Percentiles rank a stretch among this genome's conserved stretches.
Evolutionary conservation across 495 filamentous ascomycete genomes (phyloP).

Genomic region (Lindgomyces ingoldianus): DNA sequence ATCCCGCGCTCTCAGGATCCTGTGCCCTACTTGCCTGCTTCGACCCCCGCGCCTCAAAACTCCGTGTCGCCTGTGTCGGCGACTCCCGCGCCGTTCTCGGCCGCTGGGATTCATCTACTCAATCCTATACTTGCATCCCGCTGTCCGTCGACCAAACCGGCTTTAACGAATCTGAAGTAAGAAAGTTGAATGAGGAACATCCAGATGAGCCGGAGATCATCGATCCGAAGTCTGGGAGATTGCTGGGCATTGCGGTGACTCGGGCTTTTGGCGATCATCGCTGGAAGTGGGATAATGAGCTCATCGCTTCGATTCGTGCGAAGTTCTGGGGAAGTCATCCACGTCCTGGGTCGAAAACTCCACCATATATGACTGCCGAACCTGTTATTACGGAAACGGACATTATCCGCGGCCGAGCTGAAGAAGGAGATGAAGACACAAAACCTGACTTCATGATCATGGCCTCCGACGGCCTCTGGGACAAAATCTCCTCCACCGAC

Average conservation of each 20-base stretch:
- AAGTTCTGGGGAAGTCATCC: constrained; percentile 54
- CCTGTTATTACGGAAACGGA: constrained; percentile 60
- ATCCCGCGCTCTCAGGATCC: constrained; percentile 56
- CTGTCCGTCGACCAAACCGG: constrained; percentile 64
- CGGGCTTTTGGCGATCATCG: constrained; percentile 65
- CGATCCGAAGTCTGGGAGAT: constrained; percentile 51
- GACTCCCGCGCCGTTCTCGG: constrained; percentile 65
- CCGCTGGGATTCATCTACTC: constrained; percentile 45
- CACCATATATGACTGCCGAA: constrained; percentile 67
- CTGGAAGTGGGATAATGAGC: constrained; percentile 61
- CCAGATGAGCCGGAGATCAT: constrained; percentile 58
- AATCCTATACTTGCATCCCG: constrained; percentile 52
- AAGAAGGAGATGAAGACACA: constrained; percentile 33
- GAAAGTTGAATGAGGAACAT: constrained; percentile 55
- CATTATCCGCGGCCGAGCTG: constrained; percentile 37
- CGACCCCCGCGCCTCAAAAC: constrained; percentile 50
- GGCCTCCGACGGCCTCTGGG: constrained; percentile 68
- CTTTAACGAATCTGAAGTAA: constrained; percentile 54
- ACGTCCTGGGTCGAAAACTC: constrained; percentile 51
- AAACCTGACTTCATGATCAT: constrained; percentile 61
- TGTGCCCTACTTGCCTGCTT: constrained; percentile 62
- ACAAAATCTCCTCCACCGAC: constrained; percentile 58
- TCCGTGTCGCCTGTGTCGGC: constrained; percentile 61
- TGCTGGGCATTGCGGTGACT: constrained; percentile 59
- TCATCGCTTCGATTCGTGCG: constrained; percentile 48